Evolutionary conservation across 2,329 filamentous ascomycete genomes (phyloP), one percentile per base, ranked within the genome.

Genomic region (Colletotrichum australisinense): DNA sequence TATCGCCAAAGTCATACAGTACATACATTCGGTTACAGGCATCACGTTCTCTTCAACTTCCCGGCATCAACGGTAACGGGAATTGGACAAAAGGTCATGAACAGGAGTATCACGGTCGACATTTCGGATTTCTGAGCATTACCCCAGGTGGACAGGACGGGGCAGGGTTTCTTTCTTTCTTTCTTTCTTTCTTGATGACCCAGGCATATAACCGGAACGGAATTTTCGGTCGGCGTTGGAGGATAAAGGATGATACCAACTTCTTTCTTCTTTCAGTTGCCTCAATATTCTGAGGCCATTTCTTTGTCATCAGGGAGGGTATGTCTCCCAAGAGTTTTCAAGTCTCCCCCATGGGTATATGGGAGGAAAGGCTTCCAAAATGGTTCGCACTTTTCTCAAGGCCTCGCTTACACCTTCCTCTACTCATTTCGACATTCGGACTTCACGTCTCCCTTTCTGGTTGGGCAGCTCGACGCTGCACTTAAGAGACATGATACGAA

Each of bases 231-330:
- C 35, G 72, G 72, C 72, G 72, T 74, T 74, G 59, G 62, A 42
- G 60, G 67, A 60, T n/a, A 52, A 49, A 60, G 63, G 70, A 74
- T 69, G 73, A 74, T 74, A 74, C 73, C 74, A 68, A 46, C 63
- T 69, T 42, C 60, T 72, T 52, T 59, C 55, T 67, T 67, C 56
- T 67, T 68, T 70, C 49, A 16, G 49, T 53, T 58, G 66, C 38
- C 53, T 75, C 67, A 75, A 75, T 64, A 16, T 75, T 74, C 16
- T 19, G 68, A 53, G 64, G 64, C 38, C 30, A 32, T 63, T 55
- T 26, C 46, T 72, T 53, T 56, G 56, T 49, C 56, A n/a, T 52
- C 28, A 55, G n/a, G 58, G 52, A 32, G 26, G 35, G 30, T 24
- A 35, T n/a, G 16, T 28, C 32, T 35, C 46, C 42, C 42, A n/a